Conservation (phyloP, 2,329 filamentous ascomycete genomes). For the Penicillium sp. region DNA sequence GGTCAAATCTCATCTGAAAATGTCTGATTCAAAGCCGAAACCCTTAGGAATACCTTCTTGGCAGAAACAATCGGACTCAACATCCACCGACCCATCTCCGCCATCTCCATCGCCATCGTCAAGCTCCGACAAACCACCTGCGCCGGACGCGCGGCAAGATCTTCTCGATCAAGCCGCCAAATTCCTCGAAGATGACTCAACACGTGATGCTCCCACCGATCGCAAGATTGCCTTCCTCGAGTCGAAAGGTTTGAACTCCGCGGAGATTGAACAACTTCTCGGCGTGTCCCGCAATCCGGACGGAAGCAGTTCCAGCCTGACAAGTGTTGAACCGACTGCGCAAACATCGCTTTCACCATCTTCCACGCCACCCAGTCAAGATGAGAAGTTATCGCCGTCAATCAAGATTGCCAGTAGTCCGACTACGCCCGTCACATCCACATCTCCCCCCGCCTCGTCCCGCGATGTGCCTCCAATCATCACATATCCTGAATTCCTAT, state of each 20-base stretch:
- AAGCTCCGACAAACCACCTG: slow-evolving; percentile 22
- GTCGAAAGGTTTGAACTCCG: slow-evolving; percentile 64
- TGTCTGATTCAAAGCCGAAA: slow-evolving; percentile 33
- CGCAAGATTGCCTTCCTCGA: slow-evolving; percentile 72
- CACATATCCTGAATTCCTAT: slow-evolving; percentile 61
- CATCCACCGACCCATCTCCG: slow-evolving; percentile 28
- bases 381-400: slow-evolving; percentile 5
- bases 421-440: slow-evolving; percentile 10
- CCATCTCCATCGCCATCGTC: slow-evolving; percentile 22
- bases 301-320: slow-evolving; percentile 13
- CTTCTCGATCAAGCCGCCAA: slow-evolving; percentile 62
- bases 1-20: slow-evolving; percentile 9
- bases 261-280: slow-evolving; percentile 65
- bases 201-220: slow-evolving; percentile 62
- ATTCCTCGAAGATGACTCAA: slow-evolving; percentile 70
- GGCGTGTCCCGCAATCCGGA: slow-evolving; percentile 33
- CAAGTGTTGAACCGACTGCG: slow-evolving; percentile 10
- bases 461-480: slow-evolving; percentile 56
- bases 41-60: slow-evolving; percentile 34
- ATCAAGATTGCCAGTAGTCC: too few species aligned
- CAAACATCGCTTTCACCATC: slow-evolving; percentile 8
- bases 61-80: slow-evolving; percentile 25
- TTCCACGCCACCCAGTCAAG: slow-evolving; percentile 3
- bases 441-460: slow-evolving; percentile 14
- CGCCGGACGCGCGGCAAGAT: slow-evolving; percentile 23